Base-by-base conservation (phyloP, 768 basidiomycete genomes). In the Peribolospora baueri region DNA sequence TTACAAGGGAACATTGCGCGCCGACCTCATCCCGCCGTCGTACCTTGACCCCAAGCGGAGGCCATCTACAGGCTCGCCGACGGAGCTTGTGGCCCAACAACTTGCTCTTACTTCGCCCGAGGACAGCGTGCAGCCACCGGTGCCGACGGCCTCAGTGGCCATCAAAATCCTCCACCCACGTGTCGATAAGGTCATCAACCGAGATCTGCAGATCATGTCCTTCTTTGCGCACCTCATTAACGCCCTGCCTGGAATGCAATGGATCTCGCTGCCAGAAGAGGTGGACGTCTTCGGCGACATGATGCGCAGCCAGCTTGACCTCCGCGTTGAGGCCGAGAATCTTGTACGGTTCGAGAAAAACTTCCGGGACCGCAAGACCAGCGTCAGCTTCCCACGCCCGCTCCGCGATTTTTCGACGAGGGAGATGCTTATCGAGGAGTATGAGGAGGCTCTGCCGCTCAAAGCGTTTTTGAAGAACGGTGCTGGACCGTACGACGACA, bases 211-310 rank as follows among this genome's bases (percentile, higher is more conserved):
- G 50, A 97, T 97, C 70, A 95, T 98, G 88, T 71, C 75, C 47
- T 81, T 91, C 70, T 95, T 97, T 65, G 86, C 91, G 38, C 73
- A 74, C 46, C 67, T 75, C 57, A 73, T 97, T 57, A 76, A 84
- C 52, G 52, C 81, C 39, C 67, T 97, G 54, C 93, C 93, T 0
- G 86, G 87, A 38, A 87, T 93, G 80, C 75, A 86, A 60, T 98
- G 93, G 93, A 68, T 98, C 50, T 93, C 87, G 5, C 74, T 98
- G 13, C 84, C 88, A 0, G 85, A 98, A 62, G 93, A 98, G 67
- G 91, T 97, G 5, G 70, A 77, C 36, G 85, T 91, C 3, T 98
- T 98, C 66, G 93, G 93, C 5, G 69, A 73, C 41, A 91, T 98
- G 87, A 98, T 98, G 93, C 75, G 77, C 64, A 82, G 79, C 61